Base-by-base conservation (phyloP, 1,284 basidiomycete genomes). In the Cryptococcus depauperatus region DNA sequence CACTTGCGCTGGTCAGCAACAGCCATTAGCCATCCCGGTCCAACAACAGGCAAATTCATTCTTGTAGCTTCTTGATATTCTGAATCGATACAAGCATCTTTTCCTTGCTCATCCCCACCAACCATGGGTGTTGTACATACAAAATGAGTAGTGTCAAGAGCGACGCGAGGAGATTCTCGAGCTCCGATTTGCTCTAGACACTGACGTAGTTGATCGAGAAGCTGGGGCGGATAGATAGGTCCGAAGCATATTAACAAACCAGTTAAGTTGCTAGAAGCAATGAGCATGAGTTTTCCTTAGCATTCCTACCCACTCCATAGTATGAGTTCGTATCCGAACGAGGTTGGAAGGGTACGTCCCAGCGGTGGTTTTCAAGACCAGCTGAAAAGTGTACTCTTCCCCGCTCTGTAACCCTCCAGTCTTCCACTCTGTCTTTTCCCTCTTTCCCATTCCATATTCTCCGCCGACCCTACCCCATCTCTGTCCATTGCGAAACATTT, bases 71-170 rank as follows among this genome's bases (percentile, higher is more conserved):
- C 80, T 66, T 92, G 88, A 65, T 95, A 95, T 58, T 89, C 87
- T 4, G 85, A 86, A 83, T 56, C 67, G 29, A 58, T 52, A 25
- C 48, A 43, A 6, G 61, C 62, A 4, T 61, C 59, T 34, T 59
- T 43, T 13, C 61, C 64, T 16, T 44, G 41, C 19, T 77, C 76
- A 3, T 82, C 79, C 3, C 81, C 82, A 6, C 65, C 61, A 1
- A 83, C 80, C 1, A 66, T 49, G 1, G 89, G 85, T 0, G 85
- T 88, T 3, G 88, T 92, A 63, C 90, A 93, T 29, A 95, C 89
- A 58, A 93, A 95, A 68, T 96, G 91, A 0, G 90, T 93, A 5
- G 91, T 95, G 61, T 95, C 91, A 47, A 97, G 91, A 71, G 92
- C 87, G 22, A 99, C 91, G 57, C 82, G 83, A 54, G 92, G 85